These are phyloP conservation scores for Colletotrichum sp. DNA, from an alignment of 2,329 filamentous ascomycete species.

Conservation along the genomic window DNA sequence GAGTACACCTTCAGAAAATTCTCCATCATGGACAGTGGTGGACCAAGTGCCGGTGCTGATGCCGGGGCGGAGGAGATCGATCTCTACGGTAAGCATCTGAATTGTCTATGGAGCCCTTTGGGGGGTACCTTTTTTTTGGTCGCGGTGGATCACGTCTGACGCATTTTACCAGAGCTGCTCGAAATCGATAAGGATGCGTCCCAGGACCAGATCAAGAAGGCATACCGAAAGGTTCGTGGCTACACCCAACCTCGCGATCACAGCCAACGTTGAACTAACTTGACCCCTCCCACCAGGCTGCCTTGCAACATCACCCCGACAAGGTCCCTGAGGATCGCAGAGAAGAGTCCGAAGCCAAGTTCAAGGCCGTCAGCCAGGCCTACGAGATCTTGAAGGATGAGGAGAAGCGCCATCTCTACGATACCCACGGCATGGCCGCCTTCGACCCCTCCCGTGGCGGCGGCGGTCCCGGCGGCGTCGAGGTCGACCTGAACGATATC, in stretches of 20 bases:
- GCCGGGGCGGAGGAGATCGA: slow-evolving; percentile 51
- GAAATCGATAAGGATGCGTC: slow-evolving; percentile 74
- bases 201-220: slow-evolving; percentile 89
- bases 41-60: slow-evolving; percentile 14
- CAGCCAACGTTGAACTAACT: slow-evolving; percentile 17
- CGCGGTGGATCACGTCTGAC: slow-evolving; percentile 22
- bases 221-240: slow-evolving; percentile 82
- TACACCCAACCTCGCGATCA: neutral
- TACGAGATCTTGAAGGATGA: slow-evolving; percentile 99
- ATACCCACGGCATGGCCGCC: slow-evolving; percentile 93
- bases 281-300: slow-evolving; percentile 61
- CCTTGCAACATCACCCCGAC: slow-evolving; percentile 89
- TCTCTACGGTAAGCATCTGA: slow-evolving; percentile 61
- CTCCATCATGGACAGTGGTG: slow-evolving; percentile 26
- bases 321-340: slow-evolving; percentile 90
- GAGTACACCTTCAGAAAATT: slow-evolving; percentile 8
- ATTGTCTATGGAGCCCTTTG: slow-evolving; percentile 7
- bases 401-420: slow-evolving; percentile 89
- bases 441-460: slow-evolving; percentile 77
- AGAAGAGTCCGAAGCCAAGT: slow-evolving; percentile 84
- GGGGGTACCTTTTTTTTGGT: slow-evolving; percentile 3
- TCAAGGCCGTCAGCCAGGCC: slow-evolving; percentile 91
- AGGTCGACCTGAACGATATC: slow-evolving; percentile 89
- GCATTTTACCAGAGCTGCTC: slow-evolving; percentile 69
- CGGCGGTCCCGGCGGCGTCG: slow-evolving; percentile 69